Base-by-base conservation (phyloP, 1,139 yeast species). In the Geotrichum carabidarum region DNA sequence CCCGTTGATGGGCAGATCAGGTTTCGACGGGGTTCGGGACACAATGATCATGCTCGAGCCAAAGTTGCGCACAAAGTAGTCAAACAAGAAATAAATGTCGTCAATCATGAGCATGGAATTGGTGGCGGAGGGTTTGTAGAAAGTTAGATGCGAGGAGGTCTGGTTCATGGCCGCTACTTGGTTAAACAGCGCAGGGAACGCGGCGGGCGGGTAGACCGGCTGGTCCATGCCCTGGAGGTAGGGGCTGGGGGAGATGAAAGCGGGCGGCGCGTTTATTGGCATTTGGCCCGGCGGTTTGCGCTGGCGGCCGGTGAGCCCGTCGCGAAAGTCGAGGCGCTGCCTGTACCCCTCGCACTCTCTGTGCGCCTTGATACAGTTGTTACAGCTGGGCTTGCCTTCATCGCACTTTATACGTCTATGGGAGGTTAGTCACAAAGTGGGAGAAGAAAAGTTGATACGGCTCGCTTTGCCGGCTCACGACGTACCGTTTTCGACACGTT, bases 391-490 rank as follows among this genome's bases (percentile, higher is more conserved):
- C 44, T 63, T 65, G 11, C 62, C 59, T 52, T 63, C 66, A 53
- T 63, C 66, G 51, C 66, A 63, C 44, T 63, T 63, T 18, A 63
- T 62, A 40, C 66, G 54, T n/a, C 68, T 50, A 44, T 1, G 6
- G 12, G 6, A 22, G 5, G 27, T 22, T 22, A 22, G 9, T 17
- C 11, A 11, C n/a, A n/a, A n/a, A 22, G 4, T 22, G 27, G 27
- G 27, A 22, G 4, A 22, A 22, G 27, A 3, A 22, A n/a, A n/a
- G n/a, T n/a, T 22, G 27, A 22, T 5, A 22, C 27, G 27, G 27
- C 27, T 22, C 3, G 3, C 27, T 22, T 3, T 22, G 27, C 27
- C 27, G 27, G 27, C 27, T 22, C 3, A 22, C 27, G 9, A 18
- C 22, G 12, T 44, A 50, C 53, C 53, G 58, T 55, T 64, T 61